Evolutionary conservation across 2,329 filamentous ascomycete genomes (phyloP), one percentile per base, ranked within the genome.

Genomic region (Diaporthe australafricana): DNA sequence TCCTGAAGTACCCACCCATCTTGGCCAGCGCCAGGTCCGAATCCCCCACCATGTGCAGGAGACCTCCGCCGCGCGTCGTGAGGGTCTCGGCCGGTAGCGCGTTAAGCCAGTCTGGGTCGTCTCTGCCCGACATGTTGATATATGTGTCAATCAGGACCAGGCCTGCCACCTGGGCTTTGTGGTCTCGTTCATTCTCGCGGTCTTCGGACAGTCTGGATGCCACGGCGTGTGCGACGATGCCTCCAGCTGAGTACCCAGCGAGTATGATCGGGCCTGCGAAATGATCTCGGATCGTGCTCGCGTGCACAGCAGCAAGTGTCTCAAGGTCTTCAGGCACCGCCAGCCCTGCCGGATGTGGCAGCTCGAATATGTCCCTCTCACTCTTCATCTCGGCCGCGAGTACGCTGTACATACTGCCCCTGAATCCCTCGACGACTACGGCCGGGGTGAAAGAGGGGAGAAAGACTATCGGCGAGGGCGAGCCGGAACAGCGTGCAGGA

Each of bases 1-100:
- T 8, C 30, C n/a, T 35, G 1, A 50, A 50, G 14, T 50, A 65
- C 8, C 60, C 60, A 14, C 60, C 60, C 0, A 50, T 6, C n/a
- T 65, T 65, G 14, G 30, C 60, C n/a, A 65, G 60, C 8, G 60
- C 60, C 27, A 50, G 14, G 9, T 65, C 60, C 8, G 60, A 20
- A 8, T 50, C 45, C 9, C 14, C 30, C 3, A 50, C 5, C 60
- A 65, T 65, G 20, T 25, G 42, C 60, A 50, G 11, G 20, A 65
- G 45, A 12, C 30, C 60, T 0, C 45, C 60, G 45, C 35, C n/a
- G 0, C n/a, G 30, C 1, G 30, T 12, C 8, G n/a, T 65, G 2
- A 65, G 60, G 7, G 60, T 30, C 45, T 65, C 60, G 1, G 60
- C 60, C 1, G 60, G 60, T 1, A 65, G 60, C 0, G 45, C 42